Conservation (phyloP, 129 eudicot species). For the Tagetes erecta region DNA sequence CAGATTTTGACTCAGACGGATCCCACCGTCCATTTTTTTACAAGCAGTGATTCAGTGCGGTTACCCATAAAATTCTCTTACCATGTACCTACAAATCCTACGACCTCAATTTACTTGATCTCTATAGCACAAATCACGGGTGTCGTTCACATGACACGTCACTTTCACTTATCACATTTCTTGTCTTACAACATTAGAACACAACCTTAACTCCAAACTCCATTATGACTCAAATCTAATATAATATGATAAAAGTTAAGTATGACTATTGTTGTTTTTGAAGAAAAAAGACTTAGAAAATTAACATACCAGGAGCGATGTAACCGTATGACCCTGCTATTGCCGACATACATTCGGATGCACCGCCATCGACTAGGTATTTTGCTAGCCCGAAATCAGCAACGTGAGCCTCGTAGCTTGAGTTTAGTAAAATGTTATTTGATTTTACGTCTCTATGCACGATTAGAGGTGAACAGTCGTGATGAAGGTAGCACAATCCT, state of each 20-base stretch:
- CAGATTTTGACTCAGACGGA: slow-evolving; percentile 36
- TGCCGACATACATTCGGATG: slow-evolving; percentile 90
- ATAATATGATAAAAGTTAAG: background rate
- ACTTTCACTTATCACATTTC: slow-evolving; percentile 19
- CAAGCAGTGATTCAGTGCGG: slow-evolving; percentile 31
- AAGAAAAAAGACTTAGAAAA: too few species aligned
- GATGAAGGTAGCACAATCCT: slow-evolving; percentile 91
- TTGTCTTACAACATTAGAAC: background rate
- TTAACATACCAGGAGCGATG: slow-evolving; percentile 89
- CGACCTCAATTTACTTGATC: slow-evolving; percentile 16
- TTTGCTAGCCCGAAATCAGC: slow-evolving; percentile 97
- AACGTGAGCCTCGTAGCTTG: slow-evolving; percentile 85
- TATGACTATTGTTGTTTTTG: background rate
- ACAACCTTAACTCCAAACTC: background rate
- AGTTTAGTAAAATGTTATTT: slow-evolving; percentile 68
- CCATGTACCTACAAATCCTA: slow-evolving; percentile 31
- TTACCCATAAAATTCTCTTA: slow-evolving; percentile 43
- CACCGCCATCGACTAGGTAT: slow-evolving; percentile 75
- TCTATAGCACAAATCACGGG: slow-evolving; percentile 45
- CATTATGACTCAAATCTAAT: background rate
- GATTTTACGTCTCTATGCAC: slow-evolving; percentile 93
- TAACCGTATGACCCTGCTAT: slow-evolving; percentile 97
- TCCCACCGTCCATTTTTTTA: slow-evolving; percentile 30
- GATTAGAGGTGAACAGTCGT: slow-evolving; percentile 88
- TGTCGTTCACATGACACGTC: slow-evolving; percentile 33